Evolutionary conservation across 768 basidiomycete genomes (phyloP).

Genomic region (Termitomyces sp.): DNA sequence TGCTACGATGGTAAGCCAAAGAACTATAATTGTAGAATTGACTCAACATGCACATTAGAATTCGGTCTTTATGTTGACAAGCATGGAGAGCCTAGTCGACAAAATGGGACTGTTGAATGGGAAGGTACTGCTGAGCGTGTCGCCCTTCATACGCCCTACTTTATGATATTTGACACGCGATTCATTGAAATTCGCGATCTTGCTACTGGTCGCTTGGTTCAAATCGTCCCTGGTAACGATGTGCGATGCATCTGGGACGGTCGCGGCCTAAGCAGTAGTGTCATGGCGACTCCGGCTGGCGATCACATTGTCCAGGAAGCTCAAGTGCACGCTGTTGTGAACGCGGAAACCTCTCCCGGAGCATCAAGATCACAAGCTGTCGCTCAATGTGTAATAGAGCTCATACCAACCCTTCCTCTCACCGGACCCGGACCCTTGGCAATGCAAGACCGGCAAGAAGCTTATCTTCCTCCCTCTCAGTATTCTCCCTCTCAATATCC

Average conservation of each 20-base stretch:
- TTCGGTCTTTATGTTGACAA: constrained; percentile 95
- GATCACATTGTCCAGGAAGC: constrained; percentile 69
- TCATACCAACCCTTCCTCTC: constrained; percentile 72
- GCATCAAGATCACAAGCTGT: constrained; percentile 43
- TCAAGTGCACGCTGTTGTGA: constrained; percentile 86
- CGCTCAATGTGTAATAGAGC: constrained; percentile 73
- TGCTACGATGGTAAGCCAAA: constrained; percentile 81
- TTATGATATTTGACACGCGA: constrained; percentile 85
- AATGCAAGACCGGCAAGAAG: constrained; percentile 3
- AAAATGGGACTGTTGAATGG: constrained; percentile 84
- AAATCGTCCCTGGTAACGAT: constrained; percentile 83
- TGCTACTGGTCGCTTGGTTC: constrained; percentile 74
- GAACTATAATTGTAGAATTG: neutral
- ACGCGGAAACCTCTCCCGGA: constrained; percentile 44
- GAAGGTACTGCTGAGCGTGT: constrained; percentile 90
- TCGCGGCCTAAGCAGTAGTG: constrained; percentile 55
- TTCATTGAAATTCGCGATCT: constrained; percentile 93
- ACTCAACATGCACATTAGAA: constrained; percentile 40
- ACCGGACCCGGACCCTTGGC: constrained; percentile 39
- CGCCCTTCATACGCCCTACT: constrained; percentile 86
- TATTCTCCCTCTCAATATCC: neutral
- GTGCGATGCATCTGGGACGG: constrained; percentile 93
- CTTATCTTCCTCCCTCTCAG: constrained; percentile 2
- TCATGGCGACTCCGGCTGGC: constrained; percentile 59
- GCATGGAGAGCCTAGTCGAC: constrained; percentile 83